Evolutionary conservation across 257 asterid genomes (phyloP), one percentile per base, ranked within the genome.

Genomic region (Lithospermum erythrorhizon): DNA sequence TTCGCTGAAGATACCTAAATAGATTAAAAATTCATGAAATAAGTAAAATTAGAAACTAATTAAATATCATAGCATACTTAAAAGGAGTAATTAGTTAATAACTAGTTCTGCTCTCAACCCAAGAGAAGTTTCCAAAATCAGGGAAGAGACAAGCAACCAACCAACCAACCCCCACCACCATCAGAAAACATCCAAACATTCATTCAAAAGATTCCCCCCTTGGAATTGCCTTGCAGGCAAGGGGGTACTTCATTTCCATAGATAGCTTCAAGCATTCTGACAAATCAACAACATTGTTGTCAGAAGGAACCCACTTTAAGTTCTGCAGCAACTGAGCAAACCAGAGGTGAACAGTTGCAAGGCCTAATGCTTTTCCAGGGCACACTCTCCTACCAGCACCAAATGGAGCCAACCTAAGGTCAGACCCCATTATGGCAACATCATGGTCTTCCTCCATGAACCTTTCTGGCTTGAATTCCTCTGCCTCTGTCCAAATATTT

Each of bases 341-440:
- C 89, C 89, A 83, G 4, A 61, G 55, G 1, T 72, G 74, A 29
- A 83, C 89, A 20, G 89, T 83, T 15, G 27, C 68, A 66, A 83
- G 61, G 0, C 89, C 89, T 11, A 83, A 51, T 21, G 78, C 78
- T 76, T 78, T 83, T 3, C 89, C 89, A 0, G 89, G 89, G 51
- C 89, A 82, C 0, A 77, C 86, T 64, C 89, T 71, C 21, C 89
- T 62, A 0, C 89, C 89, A 0, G 89, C 83, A 1, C 89, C 89
- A 13, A 82, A 82, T n/a, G 89, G 89, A 15, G 89, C 86, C 16
- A 82, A 52, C 72, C 84, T 66, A 19, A 79, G 68, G 14, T 82
- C 86, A 56, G 60, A 56, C 4, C 60, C 60, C 60, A 56, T 56
- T 6, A 56, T 56, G 30, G 60, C 18, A 56, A 56, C 60, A 11